Evolutionary conservation across 2,329 filamentous ascomycete genomes (phyloP), one percentile per base, ranked within the genome.

Genomic region (Plectosphaerella cucumerina): DNA sequence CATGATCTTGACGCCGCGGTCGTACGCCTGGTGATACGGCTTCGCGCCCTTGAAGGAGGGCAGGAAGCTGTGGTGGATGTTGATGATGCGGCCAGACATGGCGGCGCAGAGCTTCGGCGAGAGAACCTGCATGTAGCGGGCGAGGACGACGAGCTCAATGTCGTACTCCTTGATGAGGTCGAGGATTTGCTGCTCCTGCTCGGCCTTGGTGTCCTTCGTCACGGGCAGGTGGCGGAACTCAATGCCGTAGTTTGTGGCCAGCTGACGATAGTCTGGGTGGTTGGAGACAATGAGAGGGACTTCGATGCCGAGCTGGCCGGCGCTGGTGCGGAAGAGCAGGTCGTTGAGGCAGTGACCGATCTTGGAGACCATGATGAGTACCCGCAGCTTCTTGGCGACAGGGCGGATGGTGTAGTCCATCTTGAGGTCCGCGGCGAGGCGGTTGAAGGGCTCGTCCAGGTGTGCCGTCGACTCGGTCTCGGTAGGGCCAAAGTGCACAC

Each of bases 311-410:
- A 94, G 76, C 70, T 92, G 87, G 44, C 82, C 82, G 17, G 84
- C 85, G 67, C 85, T 86, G 62, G 86, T 81, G 51, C 89, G 84
- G 82, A 90, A 94, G 35, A 94, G 79, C 46, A 94, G 74, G 69
- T 93, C 88, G 69, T 92, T 92, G 49, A 93, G 76, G 68, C 89
- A 93, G 75, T 93, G 89, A 9, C 89, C 89, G 61, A 90, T 92
- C 74, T 92, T 92, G 62, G 88, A 92, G 26, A 93, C 89, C 89
- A 94, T 93, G 75, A 94, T 90, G 60, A 94, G 75, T 46, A 92
- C 85, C 58, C 84, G 81, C 51, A 86, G 85, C 73, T 90, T 91
- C 62, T 84, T 76, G 47, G 82, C 72, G 12, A 84, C 79, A 4
- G 86, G 81, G 14, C 84, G 79, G 60, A 94, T 78, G 60, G 88